A percentile compares a stretch with the other conserved stretches of the same genome.
Conservation (phyloP, 1,284 basidiomycete genomes). For the Rugosomyces carneus region DNA sequence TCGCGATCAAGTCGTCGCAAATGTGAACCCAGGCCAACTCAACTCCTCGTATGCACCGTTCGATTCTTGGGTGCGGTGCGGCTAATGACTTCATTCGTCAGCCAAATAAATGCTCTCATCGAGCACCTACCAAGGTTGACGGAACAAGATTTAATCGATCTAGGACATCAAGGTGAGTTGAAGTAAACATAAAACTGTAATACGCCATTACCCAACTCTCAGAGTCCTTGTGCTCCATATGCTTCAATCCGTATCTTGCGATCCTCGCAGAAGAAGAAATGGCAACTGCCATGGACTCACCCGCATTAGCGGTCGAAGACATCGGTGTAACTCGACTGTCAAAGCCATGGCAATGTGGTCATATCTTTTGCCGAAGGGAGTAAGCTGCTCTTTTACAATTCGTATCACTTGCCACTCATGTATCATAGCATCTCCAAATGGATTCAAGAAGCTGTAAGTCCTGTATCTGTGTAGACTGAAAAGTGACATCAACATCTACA, state of each 20-base stretch:
- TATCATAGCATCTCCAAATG: conserved; percentile 53
- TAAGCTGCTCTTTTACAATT: conserved; percentile 18
- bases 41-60: conserved; percentile 8
- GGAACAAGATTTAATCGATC: conserved; percentile 27
- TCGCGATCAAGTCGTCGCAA: conserved; percentile 10
- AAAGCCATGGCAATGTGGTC: conserved; percentile 54
- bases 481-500: conserved; percentile 1
- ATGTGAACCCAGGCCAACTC: conserved; percentile 12
- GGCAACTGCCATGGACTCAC: conserved; percentile 66
- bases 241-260: conserved; percentile 56
- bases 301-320: conserved; percentile 59
- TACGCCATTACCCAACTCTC: conserved; percentile 1
- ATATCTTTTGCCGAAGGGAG: conserved; percentile 74
- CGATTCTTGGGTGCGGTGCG: background rate
- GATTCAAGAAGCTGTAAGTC: conserved; percentile 51
- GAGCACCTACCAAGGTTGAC: conserved; percentile 29
- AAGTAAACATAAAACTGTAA: background rate
- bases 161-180: conserved; percentile 29
- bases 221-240: conserved; percentile 69
- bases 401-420: conserved; percentile 3
- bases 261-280: conserved; percentile 69
- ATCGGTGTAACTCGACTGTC: conserved; percentile 60
- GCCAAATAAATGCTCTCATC: conserved; percentile 29
- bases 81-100: conserved; percentile 14
- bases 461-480: background rate